phyloP scores from a whole-genome alignment of 208 protist species.

The Trichomonas gallinae region DNA sequence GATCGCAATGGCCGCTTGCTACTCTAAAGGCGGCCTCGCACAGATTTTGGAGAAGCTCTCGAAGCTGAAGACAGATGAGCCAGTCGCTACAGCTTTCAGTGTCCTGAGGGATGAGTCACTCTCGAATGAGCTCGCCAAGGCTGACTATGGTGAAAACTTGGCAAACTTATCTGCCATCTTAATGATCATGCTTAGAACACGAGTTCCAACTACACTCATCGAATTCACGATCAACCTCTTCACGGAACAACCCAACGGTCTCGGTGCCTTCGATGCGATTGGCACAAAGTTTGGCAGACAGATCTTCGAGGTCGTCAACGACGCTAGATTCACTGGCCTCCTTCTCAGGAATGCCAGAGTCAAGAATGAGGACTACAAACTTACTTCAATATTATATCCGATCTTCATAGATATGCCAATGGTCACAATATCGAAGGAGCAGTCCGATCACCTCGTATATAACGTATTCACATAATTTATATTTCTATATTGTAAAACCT shows the following conservation, averaged over 20 bases:
- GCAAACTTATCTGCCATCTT: not conserved
- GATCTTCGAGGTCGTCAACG: not conserved
- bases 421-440: too few relatives aligned
- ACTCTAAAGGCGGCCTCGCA: not conserved
- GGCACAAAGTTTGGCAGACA: not conserved
- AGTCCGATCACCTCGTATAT: too few relatives aligned
- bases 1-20: not conserved
- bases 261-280: not conserved
- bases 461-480: too few relatives aligned
- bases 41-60: not conserved
- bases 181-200: not conserved
- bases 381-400: too few relatives aligned
- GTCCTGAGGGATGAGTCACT: not conserved
- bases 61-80: not conserved
- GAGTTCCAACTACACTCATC: not conserved
- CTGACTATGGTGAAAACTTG: not conserved
- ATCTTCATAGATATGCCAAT: too few relatives aligned
- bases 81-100: not conserved
- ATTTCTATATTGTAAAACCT: too few relatives aligned
- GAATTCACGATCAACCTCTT: not conserved
- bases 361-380: too few relatives aligned
- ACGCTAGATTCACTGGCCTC: not conserved
- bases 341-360: too few relatives aligned
- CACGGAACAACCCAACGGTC: not conserved
- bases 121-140: not conserved